Base-by-base conservation (phyloP, 345 rosid species). In the Lepidium sativum region DNA sequence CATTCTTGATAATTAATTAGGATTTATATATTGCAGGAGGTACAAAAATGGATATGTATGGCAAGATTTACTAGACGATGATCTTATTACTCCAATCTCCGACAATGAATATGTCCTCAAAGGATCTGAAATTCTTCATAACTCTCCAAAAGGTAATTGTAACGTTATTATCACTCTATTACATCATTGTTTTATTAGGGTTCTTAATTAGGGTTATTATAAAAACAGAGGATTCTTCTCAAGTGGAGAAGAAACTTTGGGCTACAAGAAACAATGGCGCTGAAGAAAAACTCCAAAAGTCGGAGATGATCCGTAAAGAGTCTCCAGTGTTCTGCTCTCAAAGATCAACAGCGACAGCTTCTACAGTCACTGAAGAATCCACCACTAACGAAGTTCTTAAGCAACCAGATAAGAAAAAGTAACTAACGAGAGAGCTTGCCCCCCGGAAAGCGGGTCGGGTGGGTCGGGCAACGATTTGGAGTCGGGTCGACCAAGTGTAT, bases 61-160 rank as follows among this genome's bases (percentile, higher is more conserved):
- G 97, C 95, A 86, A 81, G 95, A 89, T 68, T 75, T 89, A 18
- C 33, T 67, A 13, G 88, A 89, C 17, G 89, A 82, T 43, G 91
- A 89, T 73, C 89, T 89, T 31, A 81, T 89, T 47, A 82, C 83
- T 6, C 91, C 97, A 2, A 73, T 86, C 60, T 86, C 82, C 2
- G 89, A 85, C 61, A 85, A 79, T 15, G 95, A 86, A 75, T 89
- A 82, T 56, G 80, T 89, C 8, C 83, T 89, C 52, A 79, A 86
- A 80, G 97, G 97, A 71, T 86, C 91, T 37, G 69, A 79, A 52
- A 79, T 80, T 31, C 51, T 57, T 33, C 56, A 51, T 23, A 18
- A 32, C 31, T 6, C 56, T 34, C 55, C 44, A 14, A 66, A 74
- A n/a, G n/a, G n/a, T n/a, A n/a, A n/a, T n/a, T n/a, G n/a, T n/a